phyloP scores from a whole-genome alignment of 148 eudicot genomes.

The Rhododendron simsii region DNA sequence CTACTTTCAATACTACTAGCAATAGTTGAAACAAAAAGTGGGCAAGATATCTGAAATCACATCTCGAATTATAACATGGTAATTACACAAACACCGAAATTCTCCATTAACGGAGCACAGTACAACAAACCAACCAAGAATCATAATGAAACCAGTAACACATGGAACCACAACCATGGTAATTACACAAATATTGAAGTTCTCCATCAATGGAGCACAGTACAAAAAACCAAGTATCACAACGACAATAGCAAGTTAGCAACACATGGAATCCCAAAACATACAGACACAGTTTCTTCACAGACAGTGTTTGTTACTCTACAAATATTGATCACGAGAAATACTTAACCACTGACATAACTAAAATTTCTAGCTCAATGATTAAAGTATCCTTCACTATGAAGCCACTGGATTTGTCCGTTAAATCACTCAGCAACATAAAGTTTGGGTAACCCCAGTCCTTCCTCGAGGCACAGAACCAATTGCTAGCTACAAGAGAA shows the following conservation, averaged over 20 bases:
- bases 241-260: background rate
- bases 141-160: background rate
- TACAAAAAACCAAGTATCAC: background rate
- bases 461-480: background rate
- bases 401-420: background rate
- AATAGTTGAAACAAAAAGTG: background rate
- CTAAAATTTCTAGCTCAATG: constrained; percentile 10
- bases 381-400: constrained; percentile 1
- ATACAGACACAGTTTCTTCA: background rate
- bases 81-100: background rate
- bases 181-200: background rate
- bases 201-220: background rate
- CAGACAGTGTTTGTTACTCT: background rate
- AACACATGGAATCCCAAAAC: background rate
- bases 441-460: background rate
- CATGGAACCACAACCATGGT: background rate
- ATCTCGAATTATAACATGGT: background rate
- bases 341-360: background rate
- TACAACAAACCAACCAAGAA: background rate
- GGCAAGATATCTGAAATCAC: background rate
- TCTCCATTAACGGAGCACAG: background rate
- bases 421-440: background rate
- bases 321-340: background rate
- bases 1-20: background rate
- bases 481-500: background rate